Evolutionary conservation across 306 rosid genomes (phyloP).

Genomic region (Rubus parviflorus): DNA sequence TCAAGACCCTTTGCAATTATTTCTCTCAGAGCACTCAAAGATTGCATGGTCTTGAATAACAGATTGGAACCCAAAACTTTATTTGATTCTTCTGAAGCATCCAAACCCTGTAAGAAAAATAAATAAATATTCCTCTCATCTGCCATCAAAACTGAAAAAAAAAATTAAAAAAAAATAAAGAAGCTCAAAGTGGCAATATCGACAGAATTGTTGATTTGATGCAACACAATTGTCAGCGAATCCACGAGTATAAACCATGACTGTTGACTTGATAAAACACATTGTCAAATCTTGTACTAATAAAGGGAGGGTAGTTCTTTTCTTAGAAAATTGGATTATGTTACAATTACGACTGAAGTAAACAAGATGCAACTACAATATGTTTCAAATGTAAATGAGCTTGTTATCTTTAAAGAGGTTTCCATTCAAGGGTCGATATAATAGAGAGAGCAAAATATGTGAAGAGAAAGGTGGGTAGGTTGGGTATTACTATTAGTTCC

Average conservation of each 20-base stretch:
- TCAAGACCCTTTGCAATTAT: constrained; percentile 73
- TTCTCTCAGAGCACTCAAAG: constrained; percentile 72
- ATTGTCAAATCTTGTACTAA: background rate
- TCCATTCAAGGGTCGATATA: no score
- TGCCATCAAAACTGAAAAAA: constrained; percentile 16
- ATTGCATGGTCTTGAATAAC: constrained; percentile 76
- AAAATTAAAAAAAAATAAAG: background rate
- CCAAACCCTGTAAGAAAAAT: constrained; percentile 65
- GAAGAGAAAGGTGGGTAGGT: background rate
- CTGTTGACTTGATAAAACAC: no score
- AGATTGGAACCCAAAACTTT: constrained; percentile 35
- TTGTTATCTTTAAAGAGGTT: no score
- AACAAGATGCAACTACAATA: background rate
- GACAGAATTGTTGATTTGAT: background rate
- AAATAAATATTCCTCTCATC: constrained; percentile 16
- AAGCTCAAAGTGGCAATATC: background rate
- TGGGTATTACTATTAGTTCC: background rate
- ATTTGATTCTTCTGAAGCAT: constrained; percentile 54
- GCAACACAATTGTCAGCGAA: background rate
- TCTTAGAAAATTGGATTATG: background rate
- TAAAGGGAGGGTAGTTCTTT: background rate
- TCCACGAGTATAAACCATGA: background rate
- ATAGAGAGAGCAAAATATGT: background rate
- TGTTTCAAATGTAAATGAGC: no score
- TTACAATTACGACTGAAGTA: constrained; percentile 2